Evolutionary conservation across 305 asterid species (phyloP), one percentile per base, ranked within the genome.

Genomic region (Solanum hybrid): DNA sequence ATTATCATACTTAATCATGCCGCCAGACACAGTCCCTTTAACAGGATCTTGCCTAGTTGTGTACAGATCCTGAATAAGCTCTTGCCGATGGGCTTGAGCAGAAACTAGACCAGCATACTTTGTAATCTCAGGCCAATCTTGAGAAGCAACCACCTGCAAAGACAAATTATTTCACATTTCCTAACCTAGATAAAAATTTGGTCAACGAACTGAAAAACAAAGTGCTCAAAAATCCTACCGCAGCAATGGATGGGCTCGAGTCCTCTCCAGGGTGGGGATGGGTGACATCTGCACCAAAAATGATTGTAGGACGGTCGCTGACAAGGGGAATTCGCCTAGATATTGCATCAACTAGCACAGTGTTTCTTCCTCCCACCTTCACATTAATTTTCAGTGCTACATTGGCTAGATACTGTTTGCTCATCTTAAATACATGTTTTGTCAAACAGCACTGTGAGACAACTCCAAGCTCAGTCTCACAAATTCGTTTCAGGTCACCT

Each of bases 191-290:
- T 26, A 32, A 35, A 60, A 6, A 37, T 24, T 76, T 34, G 82
- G 4, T 17, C 36, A 27, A 89, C 19, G 1, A 76, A 60, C 56
- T 4, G 10, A 90, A 27, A 14, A 29, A 66, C 75, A 37, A 38
- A 84, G 78, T 19, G 31, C 45, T 29, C 9, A 64, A 89, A 36
- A 37, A 84, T 86, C 94, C 36, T 95, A 96, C 99, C 78, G 99
- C 99, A 34, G 99, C 99, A 92, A 97, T 97, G 9, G 99, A 97
- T 27, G 99, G 99, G 90, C 99, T 96, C 24, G 99, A 94, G 90
- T 97, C 99, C 93, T 97, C 99, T 27, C 99, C 99, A 35, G 99
- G 99, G 72, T 96, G 99, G 69, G 99, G 98, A 91, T 97, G 99
- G 37, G 99, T 97, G 84, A 97, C 99, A 90, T 97, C 99, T 81